Evolutionary conservation across 306 rosid species (phyloP).

Genomic region (Vigna mungo): DNA sequence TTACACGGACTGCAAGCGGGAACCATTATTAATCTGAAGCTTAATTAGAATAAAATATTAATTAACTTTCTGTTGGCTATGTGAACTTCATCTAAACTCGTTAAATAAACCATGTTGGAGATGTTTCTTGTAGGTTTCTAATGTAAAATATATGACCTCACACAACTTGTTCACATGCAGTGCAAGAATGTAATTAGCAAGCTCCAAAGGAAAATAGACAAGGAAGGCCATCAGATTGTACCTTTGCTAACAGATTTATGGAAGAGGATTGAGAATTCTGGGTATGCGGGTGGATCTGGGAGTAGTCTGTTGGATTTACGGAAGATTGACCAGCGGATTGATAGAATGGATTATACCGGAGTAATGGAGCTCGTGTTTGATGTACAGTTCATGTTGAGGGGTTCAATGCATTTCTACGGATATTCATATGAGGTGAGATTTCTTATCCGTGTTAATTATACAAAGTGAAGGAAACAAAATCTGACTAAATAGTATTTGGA

Average conservation of each 20-base stretch:
- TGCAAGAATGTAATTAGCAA: conserved; percentile 92
- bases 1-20: conserved; percentile 21
- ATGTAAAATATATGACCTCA: conserved; percentile 39
- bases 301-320: conserved; percentile 73
- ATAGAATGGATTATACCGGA: conserved; percentile 81
- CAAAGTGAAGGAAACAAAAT: conserved; percentile 1
- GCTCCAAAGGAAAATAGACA: conserved; percentile 83
- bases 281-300: conserved; percentile 62
- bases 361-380: conserved; percentile 88
- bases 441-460: conserved; percentile 31
- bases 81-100: conserved; percentile 16
- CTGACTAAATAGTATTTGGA: conserved; percentile 23
- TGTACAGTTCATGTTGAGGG: conserved; percentile 89
- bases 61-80: conserved; percentile 8
- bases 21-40: conserved; percentile 18
- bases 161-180: conserved; percentile 56
- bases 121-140: conserved; percentile 29
- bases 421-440: conserved; percentile 82
- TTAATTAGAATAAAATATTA: conserved; percentile 18
- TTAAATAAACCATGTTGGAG: conserved; percentile 13
- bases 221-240: conserved; percentile 90
- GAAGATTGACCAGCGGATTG: conserved; percentile 87
- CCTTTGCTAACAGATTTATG: conserved; percentile 92
- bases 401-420: conserved; percentile 81
- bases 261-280: conserved; percentile 83